Percentiles rank a stretch among this genome's conserved stretches.
Conservation (phyloP, 2,329 filamentous ascomycete genomes). For the Fusarium dlaminii region DNA sequence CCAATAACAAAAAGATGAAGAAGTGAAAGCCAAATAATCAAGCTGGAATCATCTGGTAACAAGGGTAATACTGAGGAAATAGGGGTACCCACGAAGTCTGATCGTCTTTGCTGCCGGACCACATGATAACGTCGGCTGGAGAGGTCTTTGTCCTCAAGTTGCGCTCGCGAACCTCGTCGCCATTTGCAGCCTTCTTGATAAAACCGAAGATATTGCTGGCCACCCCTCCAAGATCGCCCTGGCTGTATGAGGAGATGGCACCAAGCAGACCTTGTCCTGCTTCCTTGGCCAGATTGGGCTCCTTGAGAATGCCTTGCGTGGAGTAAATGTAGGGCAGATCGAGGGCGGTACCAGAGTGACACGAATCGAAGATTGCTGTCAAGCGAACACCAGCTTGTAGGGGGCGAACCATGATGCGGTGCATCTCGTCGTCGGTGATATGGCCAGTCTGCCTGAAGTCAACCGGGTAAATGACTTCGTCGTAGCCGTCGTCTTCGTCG, state of each 20-base stretch:
- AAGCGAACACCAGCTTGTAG: conserved; percentile 65
- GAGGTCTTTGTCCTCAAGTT: conserved; percentile 90
- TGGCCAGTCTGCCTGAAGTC: conserved; percentile 83
- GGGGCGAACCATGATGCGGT: conserved; percentile 73
- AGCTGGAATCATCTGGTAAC: conserved; percentile 21
- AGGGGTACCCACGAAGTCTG: conserved; percentile 82
- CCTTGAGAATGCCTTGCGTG: conserved; percentile 74
- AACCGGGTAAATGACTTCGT: conserved; percentile 86
- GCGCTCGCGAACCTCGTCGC: conserved; percentile 83
- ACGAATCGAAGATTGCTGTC: conserved; percentile 72
- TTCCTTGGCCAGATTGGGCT: conserved; percentile 74
- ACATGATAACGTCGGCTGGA: conserved; percentile 96
- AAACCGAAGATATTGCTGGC: conserved; percentile 82
- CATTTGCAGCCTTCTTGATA: conserved; percentile 87
- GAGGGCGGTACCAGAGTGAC: conserved; percentile 72
- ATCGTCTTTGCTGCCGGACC: conserved; percentile 94
- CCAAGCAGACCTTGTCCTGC: conserved; percentile 71
- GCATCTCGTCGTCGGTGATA: conserved; percentile 86
- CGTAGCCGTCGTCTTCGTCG: conserved; percentile 83
- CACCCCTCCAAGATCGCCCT: conserved; percentile 84
- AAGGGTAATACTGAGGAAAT: conserved; percentile 35
- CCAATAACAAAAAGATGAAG: conserved; percentile 8
- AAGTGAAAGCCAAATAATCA: conserved; percentile 22
- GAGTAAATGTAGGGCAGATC: conserved; percentile 76
- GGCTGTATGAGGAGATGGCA: conserved; percentile 66